Evolutionary conservation across 176 grass and related monocot genomes (phyloP), one percentile per base, ranked within the genome.

Genomic region (Pharus latifolius): DNA sequence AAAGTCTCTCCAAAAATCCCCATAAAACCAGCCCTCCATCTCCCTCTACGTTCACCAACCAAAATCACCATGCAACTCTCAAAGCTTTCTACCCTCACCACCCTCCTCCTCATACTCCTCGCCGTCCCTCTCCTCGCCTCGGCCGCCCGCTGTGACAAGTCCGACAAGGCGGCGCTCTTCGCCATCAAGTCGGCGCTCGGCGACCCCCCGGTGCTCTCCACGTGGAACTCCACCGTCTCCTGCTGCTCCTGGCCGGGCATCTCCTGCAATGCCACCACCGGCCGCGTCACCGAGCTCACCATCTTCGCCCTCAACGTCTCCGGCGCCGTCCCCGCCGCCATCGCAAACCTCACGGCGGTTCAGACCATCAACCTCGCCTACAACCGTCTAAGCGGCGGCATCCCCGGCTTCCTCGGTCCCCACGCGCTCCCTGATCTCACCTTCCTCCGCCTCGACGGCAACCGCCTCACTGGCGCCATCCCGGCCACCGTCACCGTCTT

Each of bases 391-490:
- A 41, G 65, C 43, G 88, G 83, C 15, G 1, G 20, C 31, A 74
- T 91, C 47, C 88, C 83, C 16, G 12, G 57, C 12, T 79, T 63
- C 69, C 47, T 91, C 1, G 88, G 87, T 33, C 76, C 62, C 9
- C 45, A 0, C 18, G 55, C 44, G 3, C 77, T 91, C 42, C 83
- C 78, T 0, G 69, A 56, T 31, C 69, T 91, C 63, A 50, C 42
- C 18, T 80, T 86, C 66, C 56, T 91, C 53, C 73, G 83, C 25
- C 82, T 91, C 22, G 83, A 86, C 56, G 78, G 79, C 16, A 91
- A 91, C 74, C 67, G 58, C 50, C 74, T 91, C 43, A 4, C 49
- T 0, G 88, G 83, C 29, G 2, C 25, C 56, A 67, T 91, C 35
- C 88, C 83, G 25, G 30, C 32, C 9, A 70, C 73, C 32, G 63